Evolutionary conservation across 2,329 filamentous ascomycete species (phyloP), one percentile per base, ranked within the genome.

Genomic region (Volutella citrinella): DNA sequence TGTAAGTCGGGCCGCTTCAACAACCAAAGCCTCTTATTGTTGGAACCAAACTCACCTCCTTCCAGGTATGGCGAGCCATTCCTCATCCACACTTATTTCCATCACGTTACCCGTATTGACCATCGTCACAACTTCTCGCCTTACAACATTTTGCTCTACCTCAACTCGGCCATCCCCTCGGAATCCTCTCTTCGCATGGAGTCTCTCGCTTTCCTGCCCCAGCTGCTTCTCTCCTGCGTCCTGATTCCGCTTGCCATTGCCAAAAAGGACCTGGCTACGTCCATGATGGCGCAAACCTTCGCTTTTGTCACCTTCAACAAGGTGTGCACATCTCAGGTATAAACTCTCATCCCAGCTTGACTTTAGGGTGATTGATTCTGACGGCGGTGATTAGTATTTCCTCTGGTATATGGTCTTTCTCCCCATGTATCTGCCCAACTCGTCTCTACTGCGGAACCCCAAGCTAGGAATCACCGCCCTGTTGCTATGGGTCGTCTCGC

Each of bases 221-320:
- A 98, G 56, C 68, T 98, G 0, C 67, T 87, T 19, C 77, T 98
- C 11, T 87, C 87, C 1, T 81, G 86, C 10, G 49, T 94, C 10
- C 68, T 87, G 6, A 82, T 97, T 26, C 84, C 87, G 1, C 56
- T 95, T 3, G 71, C 74, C 3, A 66, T 95, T 14, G 87, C 87
- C 12, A 94, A 91, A 59, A 84, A 80, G 50, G 82, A 93, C 51
- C 74, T 98, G 0, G 74, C 90, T 1, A 78, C 81, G 0, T 83
- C 87, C 6, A 90, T 97, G 86, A 76, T 97, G 42, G 88, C 87
- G 5, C 93, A 98, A 64, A 97, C 93, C 0, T 95, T 96, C 64
- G 87, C 91, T 1, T 98, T 98, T 62, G 93, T 97, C 5, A 83
- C 89, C 0, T 97, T 97, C 52, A 98, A 98, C 68, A 98, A 98